These are phyloP conservation scores for Harringtonia lauricola DNA, from an alignment of 2,329 filamentous ascomycete genomes.

Conservation along the genomic window DNA sequence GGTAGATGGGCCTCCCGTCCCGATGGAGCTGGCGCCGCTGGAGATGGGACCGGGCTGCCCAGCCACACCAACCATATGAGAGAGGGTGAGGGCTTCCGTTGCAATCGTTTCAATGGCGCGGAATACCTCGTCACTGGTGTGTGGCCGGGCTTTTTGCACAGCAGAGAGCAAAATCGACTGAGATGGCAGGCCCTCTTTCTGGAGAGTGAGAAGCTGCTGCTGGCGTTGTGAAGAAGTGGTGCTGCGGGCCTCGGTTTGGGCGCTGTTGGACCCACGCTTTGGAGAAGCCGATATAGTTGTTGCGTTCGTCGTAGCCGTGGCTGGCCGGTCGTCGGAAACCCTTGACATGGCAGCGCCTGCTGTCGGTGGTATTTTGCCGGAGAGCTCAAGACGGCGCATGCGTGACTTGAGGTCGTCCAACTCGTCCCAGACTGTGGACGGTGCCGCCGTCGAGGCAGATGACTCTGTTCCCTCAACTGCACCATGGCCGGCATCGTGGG, in stretches of 20 bases:
- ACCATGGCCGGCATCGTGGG: slow-evolving; percentile 29
- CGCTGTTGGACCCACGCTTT: slow-evolving; percentile 51
- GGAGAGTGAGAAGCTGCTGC: slow-evolving; percentile 17
- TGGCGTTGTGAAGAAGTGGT: slow-evolving; percentile 31
- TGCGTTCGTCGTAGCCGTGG: slow-evolving; percentile 80
- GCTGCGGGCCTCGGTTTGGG: slow-evolving; percentile 29
- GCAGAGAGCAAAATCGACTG: slow-evolving; percentile 59
- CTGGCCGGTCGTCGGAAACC: slow-evolving; percentile 68
- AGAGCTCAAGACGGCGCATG: slow-evolving; percentile 81
- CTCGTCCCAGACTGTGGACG: slow-evolving; percentile 95
- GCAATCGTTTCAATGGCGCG: slow-evolving; percentile 70
- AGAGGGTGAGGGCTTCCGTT: slow-evolving; percentile 68
- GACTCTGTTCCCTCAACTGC: slow-evolving; percentile 65
- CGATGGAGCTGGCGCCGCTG: slow-evolving; percentile 52
- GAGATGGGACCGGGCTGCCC: slow-evolving; percentile 60
- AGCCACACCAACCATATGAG: slow-evolving; percentile 63
- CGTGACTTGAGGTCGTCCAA: slow-evolving; percentile 89
- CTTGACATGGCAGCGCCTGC: slow-evolving; percentile 70
- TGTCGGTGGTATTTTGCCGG: slow-evolving; percentile 74
- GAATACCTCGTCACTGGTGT: slow-evolving; percentile 63
- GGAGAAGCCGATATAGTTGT: slow-evolving; percentile 89
- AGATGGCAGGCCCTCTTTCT: slow-evolving; percentile 53
- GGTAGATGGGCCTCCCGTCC: slow-evolving; percentile 30
- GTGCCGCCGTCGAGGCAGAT: slow-evolving; percentile 74
- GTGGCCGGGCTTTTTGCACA: slow-evolving; percentile 62